Base-by-base conservation (phyloP, 2,329 filamentous ascomycete species). In the Hymenoscyphus repandus region DNA sequence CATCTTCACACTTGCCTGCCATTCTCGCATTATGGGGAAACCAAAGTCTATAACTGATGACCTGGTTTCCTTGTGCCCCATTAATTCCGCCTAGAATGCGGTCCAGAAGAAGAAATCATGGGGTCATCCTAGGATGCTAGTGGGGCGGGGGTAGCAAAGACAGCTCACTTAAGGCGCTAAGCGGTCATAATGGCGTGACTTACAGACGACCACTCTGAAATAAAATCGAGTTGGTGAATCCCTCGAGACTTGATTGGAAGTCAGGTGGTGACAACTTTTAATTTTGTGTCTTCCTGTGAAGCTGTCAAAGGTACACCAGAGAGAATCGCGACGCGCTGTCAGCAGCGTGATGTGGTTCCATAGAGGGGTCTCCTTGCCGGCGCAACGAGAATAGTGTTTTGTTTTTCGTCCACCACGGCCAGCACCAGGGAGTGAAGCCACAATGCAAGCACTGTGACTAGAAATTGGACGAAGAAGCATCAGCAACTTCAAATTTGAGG, bases 101-200 rank as follows among this genome's bases (percentile, higher is more conserved):
- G 41, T 47, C 44, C 17, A 46, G 47, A 33, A 45, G 20, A 15
- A 46, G 47, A 47, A 37, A 20, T 47, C 27, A 37, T n/a, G 45
- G 38, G 45, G 44, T 32, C 40, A 44, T 49, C 47, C 53, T 52
- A 31, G 47, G 32, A 9, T n/a, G 2, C 20, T 33, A 10, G 36
- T 27, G 48, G 42, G 42, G 36, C 42, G 20, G 17, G 22, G 30
- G 36, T 15, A 38, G 15, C 37, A 31, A 37, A 43, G 41, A 49
- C 45, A 51, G 49, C 45, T 49, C 34, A 39, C n/a, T 43, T 22
- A 44, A 53, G 49, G 43, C 47, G 52, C 51, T 46, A 47, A 27
- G 37, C 13, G 33, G 50, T 52, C 53, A 58, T 47, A 56, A 37
- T 59, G 55, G 55, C 44, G 45, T 59, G 57, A 59, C 48, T 49